These are phyloP conservation scores for Starmerella stigmatis DNA, from an alignment of 805 yeast species.

Conservation along the genomic window DNA sequence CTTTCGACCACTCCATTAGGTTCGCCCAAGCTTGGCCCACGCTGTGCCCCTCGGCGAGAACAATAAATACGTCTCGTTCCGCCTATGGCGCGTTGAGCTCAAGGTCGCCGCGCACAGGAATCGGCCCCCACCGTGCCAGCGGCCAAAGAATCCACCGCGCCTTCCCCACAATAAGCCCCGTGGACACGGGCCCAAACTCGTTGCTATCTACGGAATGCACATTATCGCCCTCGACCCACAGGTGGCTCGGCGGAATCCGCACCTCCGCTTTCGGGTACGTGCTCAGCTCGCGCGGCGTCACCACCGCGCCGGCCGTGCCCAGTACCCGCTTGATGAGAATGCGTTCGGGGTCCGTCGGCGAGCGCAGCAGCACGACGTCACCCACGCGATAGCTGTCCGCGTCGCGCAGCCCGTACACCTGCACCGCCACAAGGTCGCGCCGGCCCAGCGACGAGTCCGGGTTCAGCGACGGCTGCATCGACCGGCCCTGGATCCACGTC, in stretches of 20 bases:
- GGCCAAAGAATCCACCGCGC: conserved; percentile 68
- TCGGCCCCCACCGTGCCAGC: conserved; percentile 40
- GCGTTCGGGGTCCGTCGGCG: conserved; percentile 70
- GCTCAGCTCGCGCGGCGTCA: conserved; percentile 39
- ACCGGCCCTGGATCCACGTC: conserved; percentile 63
- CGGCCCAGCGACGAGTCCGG: conserved; percentile 41
- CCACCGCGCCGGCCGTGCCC: conserved; percentile 61
- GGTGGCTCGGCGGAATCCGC: conserved; percentile 62
- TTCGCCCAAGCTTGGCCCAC: too few species aligned
- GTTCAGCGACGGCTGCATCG: conserved; percentile 85
- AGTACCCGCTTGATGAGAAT: conserved; percentile 71
- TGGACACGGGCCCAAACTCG: conserved; percentile 77
- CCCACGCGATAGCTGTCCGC: conserved; percentile 43
- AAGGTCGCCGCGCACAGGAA: conserved; percentile 27
- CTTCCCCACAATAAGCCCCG: conserved; percentile 69
- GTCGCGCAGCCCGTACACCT: conserved; percentile 48
- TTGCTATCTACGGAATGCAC: conserved; percentile 69
- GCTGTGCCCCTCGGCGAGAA: too few species aligned
- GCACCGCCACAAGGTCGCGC: conserved; percentile 44
- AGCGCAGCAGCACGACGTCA: conserved; percentile 66
- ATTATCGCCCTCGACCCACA: conserved; percentile 96
- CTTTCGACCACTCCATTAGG: too few species aligned
- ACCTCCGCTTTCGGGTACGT: conserved; percentile 52
- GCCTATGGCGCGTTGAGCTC: neutral
- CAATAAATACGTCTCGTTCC: too few species aligned